phyloP scores from a whole-genome alignment of 1,284 basidiomycete genomes.

The Vanrija pseudolonga region DNA sequence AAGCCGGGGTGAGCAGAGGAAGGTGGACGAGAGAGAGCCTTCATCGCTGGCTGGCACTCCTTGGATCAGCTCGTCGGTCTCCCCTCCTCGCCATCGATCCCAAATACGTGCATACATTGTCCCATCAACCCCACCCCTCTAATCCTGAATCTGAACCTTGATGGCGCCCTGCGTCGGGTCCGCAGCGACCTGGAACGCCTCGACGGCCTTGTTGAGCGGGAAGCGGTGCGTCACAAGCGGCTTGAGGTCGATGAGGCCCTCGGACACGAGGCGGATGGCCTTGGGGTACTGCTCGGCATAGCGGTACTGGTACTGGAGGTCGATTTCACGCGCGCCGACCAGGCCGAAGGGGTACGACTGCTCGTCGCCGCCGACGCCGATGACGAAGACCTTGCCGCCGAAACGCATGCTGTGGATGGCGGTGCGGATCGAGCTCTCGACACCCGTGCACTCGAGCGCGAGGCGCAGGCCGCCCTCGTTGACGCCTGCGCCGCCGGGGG shows the following conservation, averaged over 20 bases:
- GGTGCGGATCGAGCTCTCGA: constrained; percentile 78
- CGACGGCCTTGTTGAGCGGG: constrained; percentile 66
- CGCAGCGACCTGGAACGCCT: constrained; percentile 63
- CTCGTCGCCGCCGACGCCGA: constrained; percentile 52
- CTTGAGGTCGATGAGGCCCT: constrained; percentile 76
- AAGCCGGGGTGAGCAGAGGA: no score
- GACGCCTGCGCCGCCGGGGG: constrained; percentile 18
- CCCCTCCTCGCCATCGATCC: no score
- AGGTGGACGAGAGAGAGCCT: no score
- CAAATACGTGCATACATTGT: no score
- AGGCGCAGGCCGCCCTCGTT: constrained; percentile 32
- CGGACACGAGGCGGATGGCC: constrained; percentile 72
- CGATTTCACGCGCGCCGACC: constrained; percentile 53
- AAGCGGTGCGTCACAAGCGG: constrained; percentile 81
- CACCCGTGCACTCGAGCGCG: constrained; percentile 61
- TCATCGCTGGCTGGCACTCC: no score
- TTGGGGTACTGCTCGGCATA: constrained; percentile 61
- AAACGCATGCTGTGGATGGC: constrained; percentile 60
- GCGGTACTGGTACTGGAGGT: constrained; percentile 53
- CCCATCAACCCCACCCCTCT: neutral
- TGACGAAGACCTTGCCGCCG: constrained; percentile 53
- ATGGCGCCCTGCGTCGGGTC: constrained; percentile 43
- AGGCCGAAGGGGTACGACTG: constrained; percentile 49
- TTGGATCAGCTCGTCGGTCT: no score
- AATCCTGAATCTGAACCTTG: constrained; percentile 46